Conservation (phyloP, 2,329 filamentous ascomycete species). For the Aureobasidium melanogenum region DNA sequence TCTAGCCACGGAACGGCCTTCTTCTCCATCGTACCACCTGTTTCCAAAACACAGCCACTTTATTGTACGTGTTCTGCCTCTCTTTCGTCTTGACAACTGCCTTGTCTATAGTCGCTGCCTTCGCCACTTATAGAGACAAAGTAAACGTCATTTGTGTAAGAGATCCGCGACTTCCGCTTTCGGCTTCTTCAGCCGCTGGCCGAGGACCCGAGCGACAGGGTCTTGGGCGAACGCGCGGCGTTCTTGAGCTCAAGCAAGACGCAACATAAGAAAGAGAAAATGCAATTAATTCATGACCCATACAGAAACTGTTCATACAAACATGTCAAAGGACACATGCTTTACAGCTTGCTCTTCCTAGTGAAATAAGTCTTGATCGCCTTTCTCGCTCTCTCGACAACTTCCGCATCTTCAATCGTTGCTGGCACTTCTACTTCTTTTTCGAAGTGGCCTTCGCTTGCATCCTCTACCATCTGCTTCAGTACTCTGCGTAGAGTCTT, state of each 20-base stretch:
- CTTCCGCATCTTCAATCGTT: constrained; percentile 73
- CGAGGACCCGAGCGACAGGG: background rate
- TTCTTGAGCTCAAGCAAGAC: background rate
- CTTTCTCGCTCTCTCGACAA: constrained; percentile 62
- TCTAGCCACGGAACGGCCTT: background rate
- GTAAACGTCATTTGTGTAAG: background rate
- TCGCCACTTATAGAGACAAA: background rate
- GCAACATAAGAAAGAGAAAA: background rate
- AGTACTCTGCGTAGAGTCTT: constrained; percentile 81
- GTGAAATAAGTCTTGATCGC: constrained; percentile 71
- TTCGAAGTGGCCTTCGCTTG: constrained; percentile 61
- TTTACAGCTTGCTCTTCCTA: constrained; percentile 24
- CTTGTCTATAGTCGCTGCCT: background rate
- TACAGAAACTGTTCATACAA: background rate
- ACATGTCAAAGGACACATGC: background rate
- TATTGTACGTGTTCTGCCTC: background rate
- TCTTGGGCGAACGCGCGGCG: constrained; percentile 7
- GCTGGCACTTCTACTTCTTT: constrained; percentile 66
- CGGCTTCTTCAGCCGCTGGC: background rate
- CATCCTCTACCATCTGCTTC: constrained; percentile 77
- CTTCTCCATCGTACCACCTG: background rate
- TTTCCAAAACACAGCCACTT: background rate
- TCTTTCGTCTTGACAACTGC: background rate
- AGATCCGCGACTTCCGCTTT: background rate
- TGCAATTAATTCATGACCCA: background rate